Evolutionary conservation across 768 basidiomycete species (phyloP).

Genomic region (Daedaleopsis nitida): DNA sequence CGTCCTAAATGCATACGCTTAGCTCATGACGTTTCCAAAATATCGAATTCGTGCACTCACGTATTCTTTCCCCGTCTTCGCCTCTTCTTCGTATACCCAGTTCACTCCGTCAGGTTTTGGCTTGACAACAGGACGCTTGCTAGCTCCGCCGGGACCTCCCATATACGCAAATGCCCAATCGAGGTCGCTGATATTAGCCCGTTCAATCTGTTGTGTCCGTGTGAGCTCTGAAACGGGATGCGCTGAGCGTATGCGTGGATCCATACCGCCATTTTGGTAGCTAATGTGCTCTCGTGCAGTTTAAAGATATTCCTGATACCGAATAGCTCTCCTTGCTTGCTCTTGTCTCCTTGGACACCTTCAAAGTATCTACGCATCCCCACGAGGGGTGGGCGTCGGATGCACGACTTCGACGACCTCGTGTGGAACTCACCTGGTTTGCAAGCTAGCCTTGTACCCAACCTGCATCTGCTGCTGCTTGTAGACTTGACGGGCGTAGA

Average conservation of each 20-base stretch:
- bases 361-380: conserved; percentile 62
- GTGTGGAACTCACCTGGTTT: conserved; percentile 38
- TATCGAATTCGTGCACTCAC: conserved; percentile 4
- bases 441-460: conserved; percentile 80
- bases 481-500: conserved; percentile 88
- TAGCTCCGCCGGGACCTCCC: conserved; percentile 35
- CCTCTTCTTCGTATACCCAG: conserved; percentile 47
- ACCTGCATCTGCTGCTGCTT: conserved; percentile 96
- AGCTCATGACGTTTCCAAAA: too few relatives aligned
- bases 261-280: conserved; percentile 74
- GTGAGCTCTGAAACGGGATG: background rate
- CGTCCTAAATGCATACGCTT: conserved; percentile 45
- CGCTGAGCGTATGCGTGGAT: background rate
- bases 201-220: conserved; percentile 66
- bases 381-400: background rate
- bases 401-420: background rate
- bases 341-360: conserved; percentile 78
- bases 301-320: conserved; percentile 86
- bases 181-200: conserved; percentile 68
- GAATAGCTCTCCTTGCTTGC: conserved; percentile 79
- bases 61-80: conserved; percentile 28
- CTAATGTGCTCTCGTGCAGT: conserved; percentile 66
- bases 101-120: conserved; percentile 32
- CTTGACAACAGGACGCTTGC: conserved; percentile 6
- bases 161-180: conserved; percentile 82